Percentiles rank a stretch among this genome's conserved stretches.
Evolutionary conservation across 176 grass and related monocot species (phyloP).

Genomic region (Paspalum vaginatum): DNA sequence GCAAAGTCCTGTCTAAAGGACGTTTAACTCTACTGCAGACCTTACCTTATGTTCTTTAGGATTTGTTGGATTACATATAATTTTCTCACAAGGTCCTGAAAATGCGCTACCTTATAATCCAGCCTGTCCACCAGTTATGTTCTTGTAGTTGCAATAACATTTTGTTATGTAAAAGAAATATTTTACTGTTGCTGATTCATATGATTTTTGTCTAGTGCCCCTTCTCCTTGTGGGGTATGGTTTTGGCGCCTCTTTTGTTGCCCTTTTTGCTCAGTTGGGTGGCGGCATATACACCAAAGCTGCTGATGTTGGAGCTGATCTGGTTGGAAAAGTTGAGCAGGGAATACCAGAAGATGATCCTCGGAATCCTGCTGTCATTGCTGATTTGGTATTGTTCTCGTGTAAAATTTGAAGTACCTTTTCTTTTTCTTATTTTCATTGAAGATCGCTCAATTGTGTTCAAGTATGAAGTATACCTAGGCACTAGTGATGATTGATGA

Average conservation of each 20-base stretch:
- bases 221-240: constrained; percentile 99
- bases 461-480: constrained; percentile 5
- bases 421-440: constrained; percentile 1
- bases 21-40: neutral
- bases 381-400: constrained; percentile 84
- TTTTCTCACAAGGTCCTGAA: neutral
- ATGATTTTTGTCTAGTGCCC: constrained; percentile 76
- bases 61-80: neutral
- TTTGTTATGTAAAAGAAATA: constrained; percentile 18
- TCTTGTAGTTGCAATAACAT: constrained; percentile 24
- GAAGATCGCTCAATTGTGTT: constrained; percentile 28
- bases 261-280: constrained; percentile 98
- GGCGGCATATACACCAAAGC: constrained; percentile 99
- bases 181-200: constrained; percentile 25
- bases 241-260: constrained; percentile 99
- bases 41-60: neutral
- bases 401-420: constrained; percentile 20
- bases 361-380: constrained; percentile 99
- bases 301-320: constrained; percentile 99
- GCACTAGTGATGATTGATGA: neutral
- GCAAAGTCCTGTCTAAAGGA: neutral
- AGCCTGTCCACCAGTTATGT: constrained; percentile 27
- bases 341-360: constrained; percentile 99
- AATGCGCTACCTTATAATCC: neutral
- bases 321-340: constrained; percentile 97